Evolutionary conservation across 2,329 filamentous ascomycete genomes (phyloP), one percentile per base, ranked within the genome.

Genomic region (Fusarium sp.): DNA sequence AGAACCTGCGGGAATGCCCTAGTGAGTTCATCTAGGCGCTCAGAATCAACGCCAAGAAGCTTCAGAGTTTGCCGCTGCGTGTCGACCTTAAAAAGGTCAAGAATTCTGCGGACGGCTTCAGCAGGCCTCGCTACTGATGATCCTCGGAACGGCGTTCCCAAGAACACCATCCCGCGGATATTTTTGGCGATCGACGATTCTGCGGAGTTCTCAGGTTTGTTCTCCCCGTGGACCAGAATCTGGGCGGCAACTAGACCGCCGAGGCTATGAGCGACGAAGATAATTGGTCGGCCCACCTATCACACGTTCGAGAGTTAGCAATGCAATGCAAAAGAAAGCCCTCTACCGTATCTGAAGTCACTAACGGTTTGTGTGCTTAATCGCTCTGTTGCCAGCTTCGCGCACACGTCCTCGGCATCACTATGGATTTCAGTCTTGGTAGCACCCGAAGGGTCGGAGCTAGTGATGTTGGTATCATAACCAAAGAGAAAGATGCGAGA

Each of bases 381-480:
- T 0, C 44, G 44, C 0, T 45, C 24, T 5, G 44, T 2, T 0
- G 44, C 44, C 5, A 45, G 44, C 5, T 45, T 45, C 12, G 44
- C 44, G 2, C 44, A 45, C 24, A 45, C 24, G 5, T 45, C 44
- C 0, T 45, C 44, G 0, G 44, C 44, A 7, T 45, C 44, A 14
- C 44, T 2, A 45, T 45, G 44, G 8, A 45, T 26, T 0, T 45
- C 24, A 14, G 44, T 45, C 4, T 20, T 45, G 8, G 44, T 2
- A 5, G 4, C 7, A 20, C 44, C 44, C 3, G 24, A 45, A 0
- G 0, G 42, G 12, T 2, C 5, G 8, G 17, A 0, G 1, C 24
- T 26, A 2, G 44, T 45, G 5, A 45, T 45, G 3, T 45, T 26
- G 24, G 44, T 26, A 4, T 45, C 44, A 20, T 45, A 45, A 7